Base-by-base conservation (phyloP, 495 filamentous ascomycete species). In the Podospora pseudocomata region DNA sequence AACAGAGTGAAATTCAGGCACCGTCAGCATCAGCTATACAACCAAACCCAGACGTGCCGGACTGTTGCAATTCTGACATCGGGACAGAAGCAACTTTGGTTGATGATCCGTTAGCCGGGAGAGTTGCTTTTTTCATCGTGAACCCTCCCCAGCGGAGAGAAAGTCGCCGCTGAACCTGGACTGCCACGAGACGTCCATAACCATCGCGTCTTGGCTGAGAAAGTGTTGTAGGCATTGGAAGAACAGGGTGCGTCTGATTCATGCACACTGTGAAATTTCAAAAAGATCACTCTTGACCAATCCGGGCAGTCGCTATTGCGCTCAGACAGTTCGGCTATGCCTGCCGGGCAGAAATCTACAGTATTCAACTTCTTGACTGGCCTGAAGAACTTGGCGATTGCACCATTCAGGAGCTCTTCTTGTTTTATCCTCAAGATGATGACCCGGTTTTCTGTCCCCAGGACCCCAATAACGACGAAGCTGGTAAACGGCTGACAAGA, bases 1-100 rank as follows among this genome's bases (percentile, higher is more conserved):
- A 18, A 9, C 61, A 63, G 23, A 63, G 27, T 63, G 61, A 44
- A 28, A 15, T 63, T 63, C 61, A 63, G 61, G 61, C 61, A 63
- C n/a, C 61, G 23, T 53, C 20, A 61, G 16, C 39, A 49, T 13
- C 39, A 49, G 2, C 13, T 49, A 49, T 13, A 49, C 9, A 49
- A 6, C 5, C 15, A 16, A 23, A 23, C 23, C 23, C 23, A 23
- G 23, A 23, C 23, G 1, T 23, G 23, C 1, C 23, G 0, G 23
- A 23, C 23, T 23, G 39, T 3, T 16, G 39, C 13, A 11, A 13
- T 49, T 49, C 39, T 49, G 39, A 49, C 39, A 49, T 11, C 7
- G 9, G 9, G 2, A 49, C 9, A 49, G 5, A 49, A 49, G 13
- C 13, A 13, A 49, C 2, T 49, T 49, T 49, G 39, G 5, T 49